Conservation (phyloP, 176 grass and related monocot species). For the Saccharum spontaneum region DNA sequence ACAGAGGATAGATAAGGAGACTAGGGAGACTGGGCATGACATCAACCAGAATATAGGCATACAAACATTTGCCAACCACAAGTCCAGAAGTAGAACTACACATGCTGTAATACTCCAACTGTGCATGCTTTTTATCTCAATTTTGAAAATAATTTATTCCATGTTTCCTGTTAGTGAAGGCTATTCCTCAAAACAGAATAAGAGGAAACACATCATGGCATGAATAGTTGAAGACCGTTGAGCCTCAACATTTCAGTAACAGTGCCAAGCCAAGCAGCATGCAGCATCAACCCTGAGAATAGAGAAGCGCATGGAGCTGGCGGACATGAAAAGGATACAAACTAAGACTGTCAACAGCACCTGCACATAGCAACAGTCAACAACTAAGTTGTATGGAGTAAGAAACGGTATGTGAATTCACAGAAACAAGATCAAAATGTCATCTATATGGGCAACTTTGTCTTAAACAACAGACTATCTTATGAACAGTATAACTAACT, state of each 20-base stretch:
- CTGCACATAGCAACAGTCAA: not conserved
- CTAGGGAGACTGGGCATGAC: not conserved
- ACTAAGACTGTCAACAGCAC: not conserved
- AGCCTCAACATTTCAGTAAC: not conserved
- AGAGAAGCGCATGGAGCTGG: not conserved
- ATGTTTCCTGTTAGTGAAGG: conserved; percentile 20
- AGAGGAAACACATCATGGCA: not conserved
- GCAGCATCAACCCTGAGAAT: not conserved
- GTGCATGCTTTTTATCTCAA: not conserved
- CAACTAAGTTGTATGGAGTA: not conserved
- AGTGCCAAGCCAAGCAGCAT: not conserved
- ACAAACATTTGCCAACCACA: not conserved
- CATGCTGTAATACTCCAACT: conserved; percentile 13
- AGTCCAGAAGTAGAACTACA: not conserved
- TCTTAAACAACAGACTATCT: not conserved
- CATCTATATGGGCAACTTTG: not conserved
- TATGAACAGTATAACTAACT: not conserved
- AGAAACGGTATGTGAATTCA: not conserved
- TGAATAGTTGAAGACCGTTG: not conserved
- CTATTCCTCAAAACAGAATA: conserved; percentile 8
- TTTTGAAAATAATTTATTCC: conserved; percentile 20
- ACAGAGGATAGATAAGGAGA: not conserved
- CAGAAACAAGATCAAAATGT: not conserved
- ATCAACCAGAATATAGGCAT: not conserved
- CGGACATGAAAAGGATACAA: not conserved